A percentile compares a stretch with the other conserved stretches of the same genome.
Conservation (phyloP, 2,329 filamentous ascomycete genomes). For the Aspergillus ruber region DNA sequence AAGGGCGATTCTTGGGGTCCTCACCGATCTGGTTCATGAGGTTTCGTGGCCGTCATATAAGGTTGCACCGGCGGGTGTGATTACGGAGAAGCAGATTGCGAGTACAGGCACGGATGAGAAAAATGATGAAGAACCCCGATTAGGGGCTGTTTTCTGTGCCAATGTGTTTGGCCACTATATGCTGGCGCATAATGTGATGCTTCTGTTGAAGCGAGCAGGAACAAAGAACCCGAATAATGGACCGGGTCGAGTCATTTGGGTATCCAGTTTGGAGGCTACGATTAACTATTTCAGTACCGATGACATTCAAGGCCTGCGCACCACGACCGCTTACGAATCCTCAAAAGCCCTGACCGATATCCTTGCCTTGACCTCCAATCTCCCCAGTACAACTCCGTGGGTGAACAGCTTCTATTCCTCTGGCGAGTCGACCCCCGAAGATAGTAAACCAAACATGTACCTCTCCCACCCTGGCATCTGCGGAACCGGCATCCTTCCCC, state of each 20-base stretch:
- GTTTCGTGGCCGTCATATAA: conserved; percentile 77
- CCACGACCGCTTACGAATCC: conserved; percentile 67
- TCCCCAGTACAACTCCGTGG: conserved; percentile 57
- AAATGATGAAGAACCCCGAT: conserved; percentile 36
- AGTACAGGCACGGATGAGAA: conserved; percentile 29
- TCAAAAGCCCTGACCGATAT: conserved; percentile 84
- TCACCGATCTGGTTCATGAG: conserved; percentile 60
- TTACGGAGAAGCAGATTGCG: conserved; percentile 49
- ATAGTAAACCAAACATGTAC: conserved; percentile 59
- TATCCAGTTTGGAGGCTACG: conserved; percentile 71
- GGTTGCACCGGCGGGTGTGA: conserved; percentile 50
- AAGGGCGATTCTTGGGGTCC: conserved; percentile 48
- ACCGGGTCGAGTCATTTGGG: conserved; percentile 72
- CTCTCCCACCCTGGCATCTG: conserved; percentile 82
- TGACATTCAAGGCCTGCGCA: conserved; percentile 70
- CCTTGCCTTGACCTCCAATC: conserved; percentile 64
- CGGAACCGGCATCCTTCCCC: conserved; percentile 70
- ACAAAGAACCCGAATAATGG: conserved; percentile 22
- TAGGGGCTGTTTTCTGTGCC: conserved; percentile 81
- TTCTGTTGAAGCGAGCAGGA: conserved; percentile 56
- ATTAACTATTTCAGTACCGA: conserved; percentile 51
- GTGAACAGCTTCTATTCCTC: conserved; percentile 52
- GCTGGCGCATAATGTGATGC: conserved; percentile 71
- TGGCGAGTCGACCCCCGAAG: conserved; percentile 12
- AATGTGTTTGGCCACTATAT: conserved; percentile 96